Evolutionary conservation across 495 filamentous ascomycete genomes (phyloP).

Genomic region (Talaromyces stipitatus): DNA sequence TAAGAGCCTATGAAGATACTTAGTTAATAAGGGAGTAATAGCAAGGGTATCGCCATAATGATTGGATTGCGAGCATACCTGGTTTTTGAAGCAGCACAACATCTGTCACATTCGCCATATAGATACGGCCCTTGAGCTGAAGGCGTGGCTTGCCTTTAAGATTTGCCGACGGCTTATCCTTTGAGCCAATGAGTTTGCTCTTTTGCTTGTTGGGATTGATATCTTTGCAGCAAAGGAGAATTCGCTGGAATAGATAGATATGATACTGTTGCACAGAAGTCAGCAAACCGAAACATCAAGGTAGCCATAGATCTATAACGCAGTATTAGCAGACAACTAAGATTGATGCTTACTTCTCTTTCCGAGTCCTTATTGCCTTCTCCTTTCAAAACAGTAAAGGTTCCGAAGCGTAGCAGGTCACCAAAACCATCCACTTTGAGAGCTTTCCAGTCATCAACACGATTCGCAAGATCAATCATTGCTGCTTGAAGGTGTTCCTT

Average conservation of each 20-base stretch:
- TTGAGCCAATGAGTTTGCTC: conserved; percentile 55
- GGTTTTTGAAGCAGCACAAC: conserved; percentile 74
- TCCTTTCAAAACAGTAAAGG: conserved; percentile 87
- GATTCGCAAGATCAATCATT: conserved; percentile 64
- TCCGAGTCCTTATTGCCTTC: conserved; percentile 68
- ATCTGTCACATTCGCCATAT: conserved; percentile 98
- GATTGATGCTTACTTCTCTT: conserved; percentile 58
- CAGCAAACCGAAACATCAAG: background rate
- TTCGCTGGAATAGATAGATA: conserved; percentile 93
- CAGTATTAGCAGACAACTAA: background rate
- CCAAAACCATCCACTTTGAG: conserved; percentile 87
- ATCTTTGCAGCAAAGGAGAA: conserved; percentile 96
- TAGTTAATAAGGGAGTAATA: conserved; percentile 5
- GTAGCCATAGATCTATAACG: background rate
- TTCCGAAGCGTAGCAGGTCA: conserved; percentile 80
- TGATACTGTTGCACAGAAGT: conserved; percentile 60
- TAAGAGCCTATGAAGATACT: conserved; percentile 58
- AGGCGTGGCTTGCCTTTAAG: conserved; percentile 72
- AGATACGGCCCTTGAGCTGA: conserved; percentile 93
- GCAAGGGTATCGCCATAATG: background rate
- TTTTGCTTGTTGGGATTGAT: conserved; percentile 79
- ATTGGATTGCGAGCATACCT: conserved; percentile 46
- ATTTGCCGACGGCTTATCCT: conserved; percentile 60
- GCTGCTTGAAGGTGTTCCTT: conserved; percentile 75
- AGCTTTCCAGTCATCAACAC: conserved; percentile 98